Percentiles rank a stretch among this genome's conserved stretches.
phyloP scores from a whole-genome alignment of 257 asterid genomes.

The Solanum chilense region DNA sequence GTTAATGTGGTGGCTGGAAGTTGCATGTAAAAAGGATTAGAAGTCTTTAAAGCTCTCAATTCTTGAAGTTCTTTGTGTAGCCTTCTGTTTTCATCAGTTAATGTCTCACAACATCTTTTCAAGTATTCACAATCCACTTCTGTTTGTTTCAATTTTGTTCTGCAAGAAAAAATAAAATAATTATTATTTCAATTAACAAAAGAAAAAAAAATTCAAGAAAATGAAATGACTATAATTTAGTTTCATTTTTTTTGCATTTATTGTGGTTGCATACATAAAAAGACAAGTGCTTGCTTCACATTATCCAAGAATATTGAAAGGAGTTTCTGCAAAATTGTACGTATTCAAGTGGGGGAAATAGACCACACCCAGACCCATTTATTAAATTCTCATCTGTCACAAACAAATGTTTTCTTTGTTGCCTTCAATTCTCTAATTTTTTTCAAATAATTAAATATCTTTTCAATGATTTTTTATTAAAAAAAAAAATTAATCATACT shows the following conservation, averaged over 20 bases:
- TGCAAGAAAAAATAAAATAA: neutral
- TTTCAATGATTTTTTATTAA: too few species aligned
- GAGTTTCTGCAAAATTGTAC: neutral
- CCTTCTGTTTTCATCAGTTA: slow-evolving; percentile 62
- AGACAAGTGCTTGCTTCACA: neutral
- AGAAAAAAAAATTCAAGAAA: neutral
- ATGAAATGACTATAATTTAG: neutral
- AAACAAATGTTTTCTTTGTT: neutral
- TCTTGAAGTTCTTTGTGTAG: slow-evolving; percentile 71
- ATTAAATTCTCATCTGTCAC: neutral
- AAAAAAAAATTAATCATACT: accelerated
- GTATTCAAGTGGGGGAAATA: neutral
- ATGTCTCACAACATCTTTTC: slow-evolving; percentile 70
- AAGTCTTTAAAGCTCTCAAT: slow-evolving; percentile 53
- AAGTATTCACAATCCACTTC: slow-evolving; percentile 84
- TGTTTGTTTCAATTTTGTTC: slow-evolving; percentile 84
- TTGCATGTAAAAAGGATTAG: slow-evolving; percentile 65
- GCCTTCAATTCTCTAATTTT: neutral
- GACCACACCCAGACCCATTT: neutral
- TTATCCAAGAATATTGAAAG: neutral
- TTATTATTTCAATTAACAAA: neutral
- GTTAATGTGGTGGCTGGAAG: slow-evolving; percentile 78
- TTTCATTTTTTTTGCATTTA: neutral
- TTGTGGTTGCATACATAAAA: neutral
- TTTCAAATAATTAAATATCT: neutral